phyloP scores from a whole-genome alignment of 1,284 basidiomycete genomes.

The Vanrija sp. region DNA sequence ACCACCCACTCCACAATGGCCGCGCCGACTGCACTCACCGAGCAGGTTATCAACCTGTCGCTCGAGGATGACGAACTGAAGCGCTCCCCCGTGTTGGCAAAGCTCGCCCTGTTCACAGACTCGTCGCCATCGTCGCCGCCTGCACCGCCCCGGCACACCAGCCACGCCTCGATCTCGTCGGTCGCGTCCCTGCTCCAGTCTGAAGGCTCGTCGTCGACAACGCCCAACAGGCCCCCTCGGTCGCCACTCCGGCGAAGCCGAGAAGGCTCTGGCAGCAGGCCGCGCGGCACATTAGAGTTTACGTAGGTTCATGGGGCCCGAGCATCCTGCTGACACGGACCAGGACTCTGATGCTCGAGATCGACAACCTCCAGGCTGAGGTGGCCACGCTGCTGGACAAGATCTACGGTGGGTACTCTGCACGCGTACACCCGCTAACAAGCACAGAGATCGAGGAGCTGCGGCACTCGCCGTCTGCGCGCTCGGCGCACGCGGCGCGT shows the following conservation, averaged over 20 bases:
- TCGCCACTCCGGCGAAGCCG: conserved; percentile 8
- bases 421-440: too few species aligned
- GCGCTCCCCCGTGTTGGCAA: background rate
- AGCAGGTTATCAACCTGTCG: background rate
- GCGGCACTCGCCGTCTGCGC: conserved; percentile 47
- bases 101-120: too few species aligned
- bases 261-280: background rate
- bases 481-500: conserved; percentile 49
- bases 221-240: conserved; percentile 6
- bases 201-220: conserved; percentile 1
- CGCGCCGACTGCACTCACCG: background rate
- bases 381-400: conserved; percentile 25
- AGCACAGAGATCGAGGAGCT: conserved; percentile 32
- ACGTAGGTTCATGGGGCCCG: conserved; percentile 5
- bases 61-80: background rate
- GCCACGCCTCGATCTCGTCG: conserved; percentile 3
- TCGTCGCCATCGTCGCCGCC: too few species aligned
- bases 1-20: background rate
- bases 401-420: conserved; percentile 16
- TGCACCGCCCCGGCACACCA: background rate
- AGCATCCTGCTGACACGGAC: background rate
- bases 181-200: conserved; percentile 6
- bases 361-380: conserved; percentile 19
- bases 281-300: background rate
- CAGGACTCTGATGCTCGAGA: conserved; percentile 10